Evolutionary conservation across 2,329 filamentous ascomycete species (phyloP).

Genomic region (Apiospora sp.): DNA sequence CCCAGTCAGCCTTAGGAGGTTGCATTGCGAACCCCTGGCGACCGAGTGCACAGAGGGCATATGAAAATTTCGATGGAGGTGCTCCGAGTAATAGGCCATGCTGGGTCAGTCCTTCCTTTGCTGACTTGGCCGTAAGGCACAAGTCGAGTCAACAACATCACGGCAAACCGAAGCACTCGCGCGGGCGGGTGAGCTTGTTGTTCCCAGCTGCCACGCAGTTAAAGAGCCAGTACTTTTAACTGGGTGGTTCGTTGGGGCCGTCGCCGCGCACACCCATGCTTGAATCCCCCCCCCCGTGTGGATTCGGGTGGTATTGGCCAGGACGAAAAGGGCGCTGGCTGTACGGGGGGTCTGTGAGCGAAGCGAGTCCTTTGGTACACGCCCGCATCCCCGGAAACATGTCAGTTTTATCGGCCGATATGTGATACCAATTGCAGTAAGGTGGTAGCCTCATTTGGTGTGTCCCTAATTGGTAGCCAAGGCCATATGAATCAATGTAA

Average conservation of each 20-base stretch:
- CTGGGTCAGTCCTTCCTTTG: not conserved
- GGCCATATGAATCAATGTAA: not conserved
- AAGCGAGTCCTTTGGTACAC: not conserved
- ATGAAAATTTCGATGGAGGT: slow-evolving; percentile 9
- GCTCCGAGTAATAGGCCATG: not conserved
- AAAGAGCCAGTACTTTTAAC: slow-evolving; percentile 2
- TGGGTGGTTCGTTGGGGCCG: slow-evolving; percentile 1
- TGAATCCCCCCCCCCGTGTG: slow-evolving; percentile 10
- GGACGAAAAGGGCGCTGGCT: not conserved
- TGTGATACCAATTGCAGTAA: not conserved
- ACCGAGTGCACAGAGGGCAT: not conserved
- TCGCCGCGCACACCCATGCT: slow-evolving; percentile 10
- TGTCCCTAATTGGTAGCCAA: not conserved
- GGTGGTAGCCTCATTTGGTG: not conserved
- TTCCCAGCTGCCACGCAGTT: not conserved
- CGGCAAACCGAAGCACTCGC: not conserved
- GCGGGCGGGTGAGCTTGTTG: not conserved
- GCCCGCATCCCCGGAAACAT: not conserved
- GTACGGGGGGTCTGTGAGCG: slow-evolving; percentile 16
- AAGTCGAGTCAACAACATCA: not conserved
- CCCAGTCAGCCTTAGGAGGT: slow-evolving; percentile 20
- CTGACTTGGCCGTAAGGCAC: not conserved
- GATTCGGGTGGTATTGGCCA: not conserved
- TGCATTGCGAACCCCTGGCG: slow-evolving; percentile 13
- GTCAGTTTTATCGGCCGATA: slow-evolving; percentile 21